Conservation (phyloP, 345 rosid species). For the Noccaea caerulescens region DNA sequence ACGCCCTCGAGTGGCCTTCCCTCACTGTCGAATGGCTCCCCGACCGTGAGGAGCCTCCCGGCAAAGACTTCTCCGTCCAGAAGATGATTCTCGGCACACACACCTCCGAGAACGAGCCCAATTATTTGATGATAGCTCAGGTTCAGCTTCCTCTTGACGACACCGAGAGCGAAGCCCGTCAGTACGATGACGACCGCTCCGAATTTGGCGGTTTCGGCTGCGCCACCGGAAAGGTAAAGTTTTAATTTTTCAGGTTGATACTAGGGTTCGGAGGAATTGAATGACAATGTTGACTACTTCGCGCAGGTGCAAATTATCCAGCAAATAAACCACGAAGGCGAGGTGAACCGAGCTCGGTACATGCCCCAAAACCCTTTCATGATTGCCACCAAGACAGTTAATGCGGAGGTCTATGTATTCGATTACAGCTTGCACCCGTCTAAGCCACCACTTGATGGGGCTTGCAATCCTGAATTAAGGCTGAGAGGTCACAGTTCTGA, state of each 20-base stretch:
- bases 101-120: constrained; percentile 97
- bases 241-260: not conserved
- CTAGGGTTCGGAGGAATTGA: constrained; percentile 7
- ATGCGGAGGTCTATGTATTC: constrained; percentile 92
- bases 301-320: constrained; percentile 89
- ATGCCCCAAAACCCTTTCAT: constrained; percentile 95
- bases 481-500: constrained; percentile 94
- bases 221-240: constrained; percentile 83
- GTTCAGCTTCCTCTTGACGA: constrained; percentile 96
- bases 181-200: constrained; percentile 85
- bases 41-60: constrained; percentile 93
- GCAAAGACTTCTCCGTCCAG: constrained; percentile 91
- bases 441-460: constrained; percentile 92
- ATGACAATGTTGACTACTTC: not conserved
- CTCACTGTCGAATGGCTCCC: constrained; percentile 98
- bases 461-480: constrained; percentile 86
- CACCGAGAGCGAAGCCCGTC: constrained; percentile 89
- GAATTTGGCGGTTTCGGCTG: constrained; percentile 85
- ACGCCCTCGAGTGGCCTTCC: constrained; percentile 99
- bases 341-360: constrained; percentile 96
- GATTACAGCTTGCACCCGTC: constrained; percentile 94
- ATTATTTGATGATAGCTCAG: constrained; percentile 93
- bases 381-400: constrained; percentile 94
- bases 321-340: constrained; percentile 97
- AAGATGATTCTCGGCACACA: constrained; percentile 98